Percentiles rank a stretch among this genome's conserved stretches.
Evolutionary conservation across 768 basidiomycete genomes (phyloP).

Genomic region (Kwoniella europaea): DNA sequence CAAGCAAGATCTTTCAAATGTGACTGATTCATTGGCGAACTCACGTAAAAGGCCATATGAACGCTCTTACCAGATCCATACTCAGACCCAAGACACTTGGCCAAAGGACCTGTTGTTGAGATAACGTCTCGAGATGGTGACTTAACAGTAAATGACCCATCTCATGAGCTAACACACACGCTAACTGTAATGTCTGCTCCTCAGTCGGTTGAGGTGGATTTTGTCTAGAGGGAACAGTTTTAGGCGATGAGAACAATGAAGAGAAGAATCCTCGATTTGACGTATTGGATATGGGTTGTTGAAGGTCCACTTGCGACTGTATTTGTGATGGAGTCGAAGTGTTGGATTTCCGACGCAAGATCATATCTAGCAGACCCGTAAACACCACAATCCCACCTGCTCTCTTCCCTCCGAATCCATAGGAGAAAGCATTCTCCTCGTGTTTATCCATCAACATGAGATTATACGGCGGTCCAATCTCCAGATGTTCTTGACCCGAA

Average conservation of each 20-base stretch:
- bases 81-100: conserved; percentile 78
- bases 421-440: conserved; percentile 90
- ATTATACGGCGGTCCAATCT: conserved; percentile 83
- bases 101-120: conserved; percentile 77
- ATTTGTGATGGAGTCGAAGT: not conserved
- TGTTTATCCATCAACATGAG: conserved; percentile 86
- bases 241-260: conserved; percentile 57
- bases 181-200: conserved; percentile 85
- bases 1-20: too few species aligned
- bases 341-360: conserved; percentile 62
- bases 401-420: conserved; percentile 85
- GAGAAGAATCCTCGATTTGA: conserved; percentile 61
- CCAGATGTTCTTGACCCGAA: conserved; percentile 52
- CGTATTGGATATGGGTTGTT: not conserved
- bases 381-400: conserved; percentile 93
- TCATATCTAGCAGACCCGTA: conserved; percentile 88
- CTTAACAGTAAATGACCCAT: conserved; percentile 86
- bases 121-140: conserved; percentile 91
- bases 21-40: too few species aligned
- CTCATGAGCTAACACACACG: conserved; percentile 90
- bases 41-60: conserved; percentile 88
- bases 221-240: conserved; percentile 16
- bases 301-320: conserved; percentile 31
- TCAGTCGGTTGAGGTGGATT: conserved; percentile 65
- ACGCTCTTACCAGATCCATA: conserved; percentile 74